Percentiles rank a stretch among this genome's conserved stretches.
Conservation (phyloP, 306 rosid species). For the Sechiopsis laciniata region DNA sequence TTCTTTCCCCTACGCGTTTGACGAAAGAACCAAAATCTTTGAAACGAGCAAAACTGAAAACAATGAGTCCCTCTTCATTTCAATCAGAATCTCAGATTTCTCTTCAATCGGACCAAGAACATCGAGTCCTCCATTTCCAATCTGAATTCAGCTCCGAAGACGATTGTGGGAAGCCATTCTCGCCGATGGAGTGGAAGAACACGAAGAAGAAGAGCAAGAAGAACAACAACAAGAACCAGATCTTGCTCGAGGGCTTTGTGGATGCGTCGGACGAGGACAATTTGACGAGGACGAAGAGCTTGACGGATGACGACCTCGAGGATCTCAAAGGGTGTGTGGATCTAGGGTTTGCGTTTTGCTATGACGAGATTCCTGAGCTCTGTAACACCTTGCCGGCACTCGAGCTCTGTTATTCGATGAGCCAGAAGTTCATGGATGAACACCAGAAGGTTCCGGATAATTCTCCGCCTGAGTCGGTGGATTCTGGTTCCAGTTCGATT, state of each 20-base stretch:
- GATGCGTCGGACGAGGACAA: conserved; percentile 47
- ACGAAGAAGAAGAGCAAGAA: conserved; percentile 24
- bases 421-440: conserved; percentile 57
- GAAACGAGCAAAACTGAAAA: not conserved
- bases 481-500: conserved; percentile 38
- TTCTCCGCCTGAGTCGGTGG: conserved; percentile 20
- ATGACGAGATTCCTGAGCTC: conserved; percentile 37
- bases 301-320: conserved; percentile 76
- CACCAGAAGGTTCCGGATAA: conserved; percentile 40
- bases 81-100: conserved; percentile 31
- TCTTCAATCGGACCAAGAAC: conserved; percentile 21
- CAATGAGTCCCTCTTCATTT: conserved; percentile 18
- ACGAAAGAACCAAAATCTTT: not conserved
- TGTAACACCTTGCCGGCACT: conserved; percentile 76
- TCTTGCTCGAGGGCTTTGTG: conserved; percentile 61
- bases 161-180: conserved; percentile 13
- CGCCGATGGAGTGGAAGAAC: conserved; percentile 15
- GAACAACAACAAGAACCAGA: conserved; percentile 37
- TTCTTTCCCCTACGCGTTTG: not conserved
- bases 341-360: conserved; percentile 85
- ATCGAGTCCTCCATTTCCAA: not conserved
- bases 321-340: conserved; percentile 82
- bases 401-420: conserved; percentile 75
- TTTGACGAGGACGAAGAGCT: conserved; percentile 55
- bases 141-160: conserved; percentile 5